These are phyloP conservation scores for Keithomyces neogunnii DNA, from an alignment of 2,329 filamentous ascomycete species.

Conservation along the genomic window DNA sequence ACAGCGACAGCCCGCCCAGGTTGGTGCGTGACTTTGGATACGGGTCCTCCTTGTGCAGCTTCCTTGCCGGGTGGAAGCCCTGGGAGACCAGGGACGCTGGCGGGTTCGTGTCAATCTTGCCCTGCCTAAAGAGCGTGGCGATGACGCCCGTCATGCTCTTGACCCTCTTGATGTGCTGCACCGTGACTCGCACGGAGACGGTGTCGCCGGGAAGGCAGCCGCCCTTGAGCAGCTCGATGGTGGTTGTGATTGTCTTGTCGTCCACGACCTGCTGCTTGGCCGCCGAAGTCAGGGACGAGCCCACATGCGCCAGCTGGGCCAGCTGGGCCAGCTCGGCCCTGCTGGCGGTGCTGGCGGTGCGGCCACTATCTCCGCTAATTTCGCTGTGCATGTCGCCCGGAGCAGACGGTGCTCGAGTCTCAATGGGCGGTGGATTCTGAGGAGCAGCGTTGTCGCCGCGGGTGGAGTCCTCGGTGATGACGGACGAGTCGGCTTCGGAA, in stretches of 20 bases:
- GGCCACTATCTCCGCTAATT: slow-evolving; percentile 59
- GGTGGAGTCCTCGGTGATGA: slow-evolving; percentile 29
- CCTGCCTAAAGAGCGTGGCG: slow-evolving; percentile 83
- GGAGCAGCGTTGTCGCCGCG: slow-evolving; percentile 21
- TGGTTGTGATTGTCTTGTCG: slow-evolving; percentile 77
- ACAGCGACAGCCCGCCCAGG: slow-evolving; percentile 76
- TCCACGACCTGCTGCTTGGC: slow-evolving; percentile 38
- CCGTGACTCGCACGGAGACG: slow-evolving; percentile 68
- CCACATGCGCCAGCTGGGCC: slow-evolving; percentile 24
- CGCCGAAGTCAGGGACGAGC: slow-evolving; percentile 18
- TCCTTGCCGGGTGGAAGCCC: slow-evolving; percentile 53
- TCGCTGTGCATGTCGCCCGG: slow-evolving; percentile 56
- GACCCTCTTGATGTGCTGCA: slow-evolving; percentile 82
- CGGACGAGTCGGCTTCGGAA: slow-evolving; percentile 27
- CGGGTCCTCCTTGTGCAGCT: slow-evolving; percentile 69
- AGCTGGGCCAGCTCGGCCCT: slow-evolving; percentile 37
- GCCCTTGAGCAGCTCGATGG: slow-evolving; percentile 70
- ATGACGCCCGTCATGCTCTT: slow-evolving; percentile 91
- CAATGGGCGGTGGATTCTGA: slow-evolving; percentile 21
- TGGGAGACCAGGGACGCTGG: slow-evolving; percentile 40
- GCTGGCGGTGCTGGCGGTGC: slow-evolving; percentile 58
- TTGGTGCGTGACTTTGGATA: slow-evolving; percentile 84
- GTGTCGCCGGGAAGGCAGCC: slow-evolving; percentile 82
- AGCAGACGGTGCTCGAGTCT: slow-evolving; percentile 11
- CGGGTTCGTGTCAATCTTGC: slow-evolving; percentile 73